Evolutionary conservation across 2,329 filamentous ascomycete genomes (phyloP).

Genomic region (Hypomyces rosellus): DNA sequence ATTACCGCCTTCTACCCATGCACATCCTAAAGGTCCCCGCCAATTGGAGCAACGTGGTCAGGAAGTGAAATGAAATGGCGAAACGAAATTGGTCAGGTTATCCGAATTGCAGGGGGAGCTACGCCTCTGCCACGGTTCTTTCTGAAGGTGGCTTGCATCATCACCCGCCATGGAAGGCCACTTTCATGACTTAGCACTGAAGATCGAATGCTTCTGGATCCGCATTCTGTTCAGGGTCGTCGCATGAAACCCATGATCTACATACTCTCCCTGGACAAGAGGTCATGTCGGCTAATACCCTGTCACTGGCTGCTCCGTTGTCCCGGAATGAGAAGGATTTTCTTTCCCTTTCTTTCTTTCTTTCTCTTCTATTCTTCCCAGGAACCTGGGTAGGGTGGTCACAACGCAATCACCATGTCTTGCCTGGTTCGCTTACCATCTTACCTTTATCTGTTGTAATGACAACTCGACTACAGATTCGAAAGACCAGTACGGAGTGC

Average conservation of each 20-base stretch:
- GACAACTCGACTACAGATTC: too few relatives aligned
- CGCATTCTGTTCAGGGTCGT: not conserved
- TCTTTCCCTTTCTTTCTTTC: too few relatives aligned
- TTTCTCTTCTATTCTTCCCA: too few relatives aligned
- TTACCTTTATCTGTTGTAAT: too few relatives aligned
- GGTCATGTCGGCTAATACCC: too few relatives aligned
- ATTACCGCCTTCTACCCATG: not conserved
- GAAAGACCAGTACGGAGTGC: too few relatives aligned
- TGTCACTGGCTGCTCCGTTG: too few relatives aligned
- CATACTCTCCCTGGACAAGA: too few relatives aligned
- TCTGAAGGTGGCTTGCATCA: constrained; percentile 12
- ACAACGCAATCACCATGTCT: too few relatives aligned
- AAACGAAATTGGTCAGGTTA: constrained; percentile 6
- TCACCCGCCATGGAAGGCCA: constrained; percentile 6
- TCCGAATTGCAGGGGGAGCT: constrained; percentile 4
- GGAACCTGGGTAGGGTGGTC: too few relatives aligned
- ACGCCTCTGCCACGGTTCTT: constrained; percentile 3
- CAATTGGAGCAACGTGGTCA: not conserved
- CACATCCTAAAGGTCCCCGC: not conserved
- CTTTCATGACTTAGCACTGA: not conserved
- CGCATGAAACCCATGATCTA: not conserved
- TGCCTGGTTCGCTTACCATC: too few relatives aligned
- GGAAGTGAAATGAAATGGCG: constrained; percentile 7
- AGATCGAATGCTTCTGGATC: not conserved
- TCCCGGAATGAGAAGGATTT: too few relatives aligned